A percentile compares a stretch with the other conserved stretches of the same genome.
phyloP scores from a whole-genome alignment of 2,329 filamentous ascomycete genomes.

The Neonectria ditissima region DNA sequence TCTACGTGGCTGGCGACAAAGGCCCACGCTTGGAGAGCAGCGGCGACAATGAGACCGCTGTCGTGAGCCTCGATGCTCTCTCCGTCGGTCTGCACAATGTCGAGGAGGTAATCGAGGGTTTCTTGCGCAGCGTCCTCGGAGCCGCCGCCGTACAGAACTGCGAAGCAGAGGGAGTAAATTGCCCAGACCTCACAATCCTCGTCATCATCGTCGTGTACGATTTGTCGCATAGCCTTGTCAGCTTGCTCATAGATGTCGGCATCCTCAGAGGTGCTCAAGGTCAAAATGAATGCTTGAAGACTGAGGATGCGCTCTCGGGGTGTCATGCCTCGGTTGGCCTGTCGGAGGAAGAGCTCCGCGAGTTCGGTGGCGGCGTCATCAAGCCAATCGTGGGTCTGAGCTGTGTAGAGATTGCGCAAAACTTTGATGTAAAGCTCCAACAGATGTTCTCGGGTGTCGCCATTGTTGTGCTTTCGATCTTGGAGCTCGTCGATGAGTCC shows the following conservation, averaged over 20 bases:
- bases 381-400: slow-evolving; percentile 57
- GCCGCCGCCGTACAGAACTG: slow-evolving; percentile 81
- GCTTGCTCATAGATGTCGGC: slow-evolving; percentile 48
- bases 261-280: slow-evolving; percentile 76
- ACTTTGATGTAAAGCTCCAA: slow-evolving; percentile 56
- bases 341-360: slow-evolving; percentile 75
- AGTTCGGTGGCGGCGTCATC: slow-evolving; percentile 68
- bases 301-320: slow-evolving; percentile 77
- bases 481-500: slow-evolving; percentile 78
- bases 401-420: slow-evolving; percentile 61
- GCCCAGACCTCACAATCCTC: slow-evolving; percentile 74
- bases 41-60: slow-evolving; percentile 75
- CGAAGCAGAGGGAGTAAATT: slow-evolving; percentile 79
- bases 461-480: slow-evolving; percentile 81
- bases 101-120: slow-evolving; percentile 79
- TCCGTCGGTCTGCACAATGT: slow-evolving; percentile 85
- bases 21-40: slow-evolving; percentile 82
- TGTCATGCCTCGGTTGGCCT: slow-evolving; percentile 75
- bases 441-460: slow-evolving; percentile 71
- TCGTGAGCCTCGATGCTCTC: slow-evolving; percentile 78
- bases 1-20: slow-evolving; percentile 83
- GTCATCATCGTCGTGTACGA: slow-evolving; percentile 67
- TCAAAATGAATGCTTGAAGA: slow-evolving; percentile 77
- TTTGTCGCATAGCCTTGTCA: slow-evolving; percentile 48
- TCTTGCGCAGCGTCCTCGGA: slow-evolving; percentile 75